Percentiles rank a stretch among this genome's conserved stretches.
These are phyloP conservation scores for Mesembryanthemum crystallinum DNA, from an alignment of 148 eudicot genomes.

Conservation along the genomic window DNA sequence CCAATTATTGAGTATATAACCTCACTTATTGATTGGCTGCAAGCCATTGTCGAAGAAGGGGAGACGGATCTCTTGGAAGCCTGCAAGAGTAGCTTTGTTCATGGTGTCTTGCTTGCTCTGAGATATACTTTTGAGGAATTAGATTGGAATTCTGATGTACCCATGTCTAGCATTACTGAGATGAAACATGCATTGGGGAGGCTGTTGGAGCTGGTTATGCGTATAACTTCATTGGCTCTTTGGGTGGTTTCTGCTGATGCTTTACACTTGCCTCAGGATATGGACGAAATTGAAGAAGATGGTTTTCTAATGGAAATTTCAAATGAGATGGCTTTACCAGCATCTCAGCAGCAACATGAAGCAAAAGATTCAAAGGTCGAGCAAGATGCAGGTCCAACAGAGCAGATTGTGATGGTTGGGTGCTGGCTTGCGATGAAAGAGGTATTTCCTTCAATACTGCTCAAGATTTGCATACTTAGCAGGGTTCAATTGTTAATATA, in stretches of 20 bases:
- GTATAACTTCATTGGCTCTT: slow-evolving; percentile 89
- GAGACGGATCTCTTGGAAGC: slow-evolving; percentile 87
- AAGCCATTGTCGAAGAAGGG: slow-evolving; percentile 61
- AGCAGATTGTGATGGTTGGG: slow-evolving; percentile 97
- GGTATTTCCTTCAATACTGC: slow-evolving; percentile 38
- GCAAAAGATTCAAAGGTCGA: slow-evolving; percentile 31
- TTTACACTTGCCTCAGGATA: slow-evolving; percentile 75
- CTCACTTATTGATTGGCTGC: slow-evolving; percentile 87
- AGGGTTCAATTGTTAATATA: background rate
- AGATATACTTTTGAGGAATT: slow-evolving; percentile 94
- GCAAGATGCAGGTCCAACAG: slow-evolving; percentile 51
- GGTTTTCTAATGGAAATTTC: slow-evolving; percentile 46
- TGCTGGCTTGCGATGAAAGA: slow-evolving; percentile 99
- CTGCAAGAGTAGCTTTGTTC: slow-evolving; percentile 89
- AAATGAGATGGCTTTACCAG: slow-evolving; percentile 36
- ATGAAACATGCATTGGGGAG: slow-evolving; percentile 62
- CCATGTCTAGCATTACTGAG: slow-evolving; percentile 44
- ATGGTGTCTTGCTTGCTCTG: slow-evolving; percentile 84
- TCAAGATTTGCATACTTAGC: background rate
- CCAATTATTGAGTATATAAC: slow-evolving; percentile 59
- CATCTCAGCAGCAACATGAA: slow-evolving; percentile 29
- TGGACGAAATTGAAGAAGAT: slow-evolving; percentile 77
- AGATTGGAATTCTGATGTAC: slow-evolving; percentile 72
- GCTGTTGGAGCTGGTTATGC: slow-evolving; percentile 72
- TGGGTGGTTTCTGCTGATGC: slow-evolving; percentile 97